Evolutionary conservation across 345 rosid genomes (phyloP).

Genomic region (Theobroma cacao): DNA sequence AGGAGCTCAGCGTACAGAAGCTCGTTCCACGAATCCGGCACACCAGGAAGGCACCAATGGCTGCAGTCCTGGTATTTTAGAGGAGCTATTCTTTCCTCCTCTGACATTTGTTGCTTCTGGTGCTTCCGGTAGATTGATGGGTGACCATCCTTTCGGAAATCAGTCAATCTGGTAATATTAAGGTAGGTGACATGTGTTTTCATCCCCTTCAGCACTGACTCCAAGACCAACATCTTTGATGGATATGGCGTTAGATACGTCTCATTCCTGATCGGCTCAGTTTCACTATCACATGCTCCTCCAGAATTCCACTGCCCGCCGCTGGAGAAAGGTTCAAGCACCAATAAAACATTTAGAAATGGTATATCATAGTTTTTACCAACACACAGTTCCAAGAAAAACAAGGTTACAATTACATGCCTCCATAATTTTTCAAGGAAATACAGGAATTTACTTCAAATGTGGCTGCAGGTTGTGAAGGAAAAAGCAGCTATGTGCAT

Average conservation of each 20-base stretch:
- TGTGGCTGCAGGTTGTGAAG: background rate
- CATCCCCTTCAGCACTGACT: slow-evolving; percentile 71
- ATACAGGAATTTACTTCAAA: background rate
- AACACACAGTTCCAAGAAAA: background rate
- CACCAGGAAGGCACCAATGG: slow-evolving; percentile 99
- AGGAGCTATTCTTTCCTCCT: slow-evolving; percentile 49
- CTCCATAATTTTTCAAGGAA: background rate
- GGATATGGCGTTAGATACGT: slow-evolving; percentile 69
- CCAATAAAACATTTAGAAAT: background rate
- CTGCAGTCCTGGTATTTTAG: slow-evolving; percentile 87
- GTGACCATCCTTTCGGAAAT: slow-evolving; percentile 90
- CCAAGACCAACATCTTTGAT: slow-evolving; percentile 75
- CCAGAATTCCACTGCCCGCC: slow-evolving; percentile 99
- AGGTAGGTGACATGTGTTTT: slow-evolving; percentile 75
- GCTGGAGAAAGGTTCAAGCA: slow-evolving; percentile 34
- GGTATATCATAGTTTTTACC: background rate
- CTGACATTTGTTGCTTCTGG: slow-evolving; percentile 30
- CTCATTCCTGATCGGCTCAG: slow-evolving; percentile 77
- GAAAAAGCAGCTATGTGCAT: background rate
- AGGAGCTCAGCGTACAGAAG: slow-evolving; percentile 74
- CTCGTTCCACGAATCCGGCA: slow-evolving; percentile 93
- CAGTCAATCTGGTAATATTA: slow-evolving; percentile 79
- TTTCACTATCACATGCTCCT: slow-evolving; percentile 82
- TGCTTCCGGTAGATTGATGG: slow-evolving; percentile 86
- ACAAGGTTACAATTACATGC: background rate